Evolutionary conservation across 306 rosid genomes (phyloP).

Genomic region (Pyrus pyrifolia): DNA sequence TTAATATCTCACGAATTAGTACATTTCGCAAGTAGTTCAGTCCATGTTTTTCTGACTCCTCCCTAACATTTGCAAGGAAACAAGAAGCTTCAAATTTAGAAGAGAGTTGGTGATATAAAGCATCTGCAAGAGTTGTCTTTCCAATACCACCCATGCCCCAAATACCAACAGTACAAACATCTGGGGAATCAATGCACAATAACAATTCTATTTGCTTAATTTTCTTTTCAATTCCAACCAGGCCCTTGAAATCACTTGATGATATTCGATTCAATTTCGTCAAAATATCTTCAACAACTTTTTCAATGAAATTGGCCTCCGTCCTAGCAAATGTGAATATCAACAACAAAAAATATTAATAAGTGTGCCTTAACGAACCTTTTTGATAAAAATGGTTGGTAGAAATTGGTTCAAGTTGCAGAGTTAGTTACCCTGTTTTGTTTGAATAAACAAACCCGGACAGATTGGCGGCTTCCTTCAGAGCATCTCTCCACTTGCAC

Average conservation of each 20-base stretch:
- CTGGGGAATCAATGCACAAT: background rate
- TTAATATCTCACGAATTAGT: background rate
- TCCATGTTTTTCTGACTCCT: background rate
- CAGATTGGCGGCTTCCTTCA: background rate
- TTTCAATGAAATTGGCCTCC: background rate
- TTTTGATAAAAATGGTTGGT: too few species aligned
- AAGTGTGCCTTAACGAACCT: too few species aligned
- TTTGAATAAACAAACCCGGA: background rate
- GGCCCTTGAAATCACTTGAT: background rate
- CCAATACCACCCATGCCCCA: conserved; percentile 25
- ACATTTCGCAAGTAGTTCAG: background rate
- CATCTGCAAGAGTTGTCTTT: background rate
- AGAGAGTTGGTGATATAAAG: background rate
- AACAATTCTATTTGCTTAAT: background rate
- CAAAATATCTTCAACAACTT: background rate
- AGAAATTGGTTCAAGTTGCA: too few species aligned
- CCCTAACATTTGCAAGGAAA: background rate
- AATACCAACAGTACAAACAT: background rate
- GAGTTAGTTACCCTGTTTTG: background rate
- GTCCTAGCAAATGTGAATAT: background rate
- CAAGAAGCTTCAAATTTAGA: background rate
- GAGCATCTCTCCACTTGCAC: background rate
- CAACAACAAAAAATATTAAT: too few species aligned
- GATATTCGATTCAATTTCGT: background rate
- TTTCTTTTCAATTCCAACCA: conserved; percentile 5